Conservation (phyloP, 495 filamentous ascomycete genomes). For the Xylaria intraflava region DNA sequence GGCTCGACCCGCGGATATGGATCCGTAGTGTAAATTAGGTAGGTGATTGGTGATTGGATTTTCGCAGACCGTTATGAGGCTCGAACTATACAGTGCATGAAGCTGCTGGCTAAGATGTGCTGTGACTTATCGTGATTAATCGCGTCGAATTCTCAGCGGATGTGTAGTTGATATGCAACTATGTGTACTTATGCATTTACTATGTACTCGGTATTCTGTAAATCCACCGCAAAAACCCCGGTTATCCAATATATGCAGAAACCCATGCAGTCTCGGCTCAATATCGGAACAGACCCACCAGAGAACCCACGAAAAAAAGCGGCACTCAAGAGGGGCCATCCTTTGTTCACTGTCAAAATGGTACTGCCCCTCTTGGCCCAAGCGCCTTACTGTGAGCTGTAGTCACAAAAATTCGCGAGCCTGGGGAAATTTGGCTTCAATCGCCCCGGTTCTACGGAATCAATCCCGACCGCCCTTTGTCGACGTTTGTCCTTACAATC, state of each 20-base stretch:
- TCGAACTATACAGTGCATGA: too few relatives aligned
- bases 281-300: conserved; percentile 11
- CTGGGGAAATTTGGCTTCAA: conserved; percentile 8
- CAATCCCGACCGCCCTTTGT: conserved; percentile 8
- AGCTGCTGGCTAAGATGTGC: too few relatives aligned
- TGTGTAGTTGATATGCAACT: too few relatives aligned
- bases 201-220: too few relatives aligned
- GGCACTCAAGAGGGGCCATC: conserved; percentile 8
- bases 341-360: neutral
- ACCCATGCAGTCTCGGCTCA: conserved; percentile 6
- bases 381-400: conserved; percentile 1
- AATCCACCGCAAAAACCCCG: neutral
- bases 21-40: too few relatives aligned
- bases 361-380: conserved; percentile 11
- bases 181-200: too few relatives aligned
- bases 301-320: conserved; percentile 14
- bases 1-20: too few relatives aligned
- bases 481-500: neutral
- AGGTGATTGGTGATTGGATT: too few relatives aligned
- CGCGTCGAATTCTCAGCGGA: too few relatives aligned
- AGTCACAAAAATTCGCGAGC: conserved; percentile 14
- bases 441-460: conserved; percentile 10
- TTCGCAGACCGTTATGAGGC: too few relatives aligned
- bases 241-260: neutral
- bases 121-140: too few relatives aligned